phyloP scores from a whole-genome alignment of 2,329 filamentous ascomycete species.

The Pseudogymnoascus verrucosus region DNA sequence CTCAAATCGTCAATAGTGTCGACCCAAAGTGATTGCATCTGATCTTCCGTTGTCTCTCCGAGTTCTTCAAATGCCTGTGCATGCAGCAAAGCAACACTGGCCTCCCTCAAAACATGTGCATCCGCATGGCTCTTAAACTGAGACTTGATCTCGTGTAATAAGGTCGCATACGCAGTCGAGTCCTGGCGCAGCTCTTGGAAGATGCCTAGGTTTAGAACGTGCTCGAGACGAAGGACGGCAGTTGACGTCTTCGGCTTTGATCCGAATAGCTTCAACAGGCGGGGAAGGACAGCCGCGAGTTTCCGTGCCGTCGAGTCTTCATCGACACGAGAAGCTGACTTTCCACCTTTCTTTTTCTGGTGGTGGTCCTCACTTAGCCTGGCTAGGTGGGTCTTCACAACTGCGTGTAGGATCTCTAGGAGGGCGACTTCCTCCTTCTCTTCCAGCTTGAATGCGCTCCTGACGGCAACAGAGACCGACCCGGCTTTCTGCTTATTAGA shows the following conservation, averaged over 20 bases:
- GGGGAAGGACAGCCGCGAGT: constrained; percentile 72
- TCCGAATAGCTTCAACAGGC: constrained; percentile 85
- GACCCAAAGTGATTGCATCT: constrained; percentile 79
- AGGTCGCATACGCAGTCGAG: constrained; percentile 65
- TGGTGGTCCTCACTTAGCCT: constrained; percentile 59
- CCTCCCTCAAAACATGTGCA: constrained; percentile 75
- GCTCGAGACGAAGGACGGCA: constrained; percentile 76
- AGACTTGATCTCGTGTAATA: constrained; percentile 86
- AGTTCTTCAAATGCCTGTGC: constrained; percentile 82
- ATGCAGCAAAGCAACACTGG: constrained; percentile 72
- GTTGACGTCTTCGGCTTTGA: constrained; percentile 81
- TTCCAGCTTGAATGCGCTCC: constrained; percentile 22
- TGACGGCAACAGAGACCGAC: constrained; percentile 17
- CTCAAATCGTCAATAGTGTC: constrained; percentile 67
- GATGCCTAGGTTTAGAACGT: constrained; percentile 75
- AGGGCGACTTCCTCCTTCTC: constrained; percentile 69
- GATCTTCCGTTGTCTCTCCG: constrained; percentile 74
- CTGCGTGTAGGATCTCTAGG: constrained; percentile 76
- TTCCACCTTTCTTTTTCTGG: constrained; percentile 45
- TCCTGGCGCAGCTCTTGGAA: constrained; percentile 87
- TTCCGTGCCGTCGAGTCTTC: constrained; percentile 72
- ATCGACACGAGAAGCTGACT: constrained; percentile 43
- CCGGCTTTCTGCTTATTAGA: constrained; percentile 52
- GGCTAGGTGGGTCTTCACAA: constrained; percentile 66
- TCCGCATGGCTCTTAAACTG: constrained; percentile 93